These are phyloP conservation scores for Malus sieversii DNA, from an alignment of 306 rosid species.

Conservation along the genomic window DNA sequence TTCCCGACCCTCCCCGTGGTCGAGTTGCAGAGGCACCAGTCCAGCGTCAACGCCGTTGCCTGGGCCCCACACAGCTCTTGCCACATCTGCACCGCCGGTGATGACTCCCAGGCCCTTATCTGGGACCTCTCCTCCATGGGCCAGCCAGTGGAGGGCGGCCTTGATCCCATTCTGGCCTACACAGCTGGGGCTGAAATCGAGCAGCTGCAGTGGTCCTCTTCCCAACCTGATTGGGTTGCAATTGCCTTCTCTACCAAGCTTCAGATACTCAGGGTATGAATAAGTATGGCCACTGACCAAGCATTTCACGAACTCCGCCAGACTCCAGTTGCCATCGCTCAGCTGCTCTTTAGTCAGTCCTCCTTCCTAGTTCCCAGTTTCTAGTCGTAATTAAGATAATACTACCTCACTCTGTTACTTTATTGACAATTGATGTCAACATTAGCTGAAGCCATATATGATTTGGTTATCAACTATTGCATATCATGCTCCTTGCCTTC, in stretches of 20 bases:
- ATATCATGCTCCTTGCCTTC: not conserved
- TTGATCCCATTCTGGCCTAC: conserved; percentile 94
- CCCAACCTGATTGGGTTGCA: conserved; percentile 99
- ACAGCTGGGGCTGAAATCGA: conserved; percentile 97
- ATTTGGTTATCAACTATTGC: not conserved
- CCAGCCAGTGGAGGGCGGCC: conserved; percentile 84
- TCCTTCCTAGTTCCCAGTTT: not conserved
- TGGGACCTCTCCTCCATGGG: conserved; percentile 99
- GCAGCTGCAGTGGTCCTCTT: conserved; percentile 98
- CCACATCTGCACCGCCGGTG: conserved; percentile 96
- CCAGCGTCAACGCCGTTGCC: conserved; percentile 87
- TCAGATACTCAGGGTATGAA: conserved; percentile 90
- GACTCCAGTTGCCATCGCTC: not conserved
- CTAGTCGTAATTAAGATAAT: not conserved
- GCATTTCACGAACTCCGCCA: not conserved
- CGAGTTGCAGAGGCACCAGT: conserved; percentile 90
- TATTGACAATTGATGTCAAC: not conserved
- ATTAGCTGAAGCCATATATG: not conserved
- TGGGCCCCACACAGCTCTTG: conserved; percentile 99
- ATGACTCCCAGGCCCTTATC: conserved; percentile 92
- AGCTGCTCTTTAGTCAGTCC: not conserved
- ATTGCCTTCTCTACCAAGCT: conserved; percentile 91
- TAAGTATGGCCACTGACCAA: not conserved
- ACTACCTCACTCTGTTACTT: not conserved
- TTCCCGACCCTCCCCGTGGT: conserved; percentile 94